phyloP scores from a whole-genome alignment of 1,284 basidiomycete genomes.

The Bondarzewia mesenterica region DNA sequence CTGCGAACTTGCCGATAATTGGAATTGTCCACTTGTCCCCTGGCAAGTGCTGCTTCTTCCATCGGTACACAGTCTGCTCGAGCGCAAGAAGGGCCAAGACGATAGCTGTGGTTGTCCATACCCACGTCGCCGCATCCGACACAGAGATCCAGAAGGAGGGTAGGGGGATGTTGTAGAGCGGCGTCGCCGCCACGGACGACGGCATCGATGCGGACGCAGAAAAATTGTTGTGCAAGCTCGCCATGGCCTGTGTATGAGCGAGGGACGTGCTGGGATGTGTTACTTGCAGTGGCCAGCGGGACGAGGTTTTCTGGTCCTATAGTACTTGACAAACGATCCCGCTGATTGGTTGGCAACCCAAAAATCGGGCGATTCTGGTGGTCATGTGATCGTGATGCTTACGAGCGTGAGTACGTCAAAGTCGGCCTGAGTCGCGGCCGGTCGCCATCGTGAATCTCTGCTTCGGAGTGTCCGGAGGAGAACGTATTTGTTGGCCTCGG shows the following conservation, averaged over 20 bases:
- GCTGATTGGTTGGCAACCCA: not conserved
- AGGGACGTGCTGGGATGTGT: too few species aligned
- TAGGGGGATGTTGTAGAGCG: slow-evolving; percentile 36
- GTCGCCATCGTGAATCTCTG: too few species aligned
- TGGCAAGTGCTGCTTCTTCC: slow-evolving; percentile 82
- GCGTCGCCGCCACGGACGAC: slow-evolving; percentile 31
- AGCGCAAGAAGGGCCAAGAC: slow-evolving; percentile 59
- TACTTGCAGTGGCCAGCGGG: too few species aligned
- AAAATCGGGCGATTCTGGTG: not conserved
- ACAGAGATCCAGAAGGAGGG: slow-evolving; percentile 34
- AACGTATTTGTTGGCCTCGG: not conserved
- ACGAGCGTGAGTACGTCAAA: not conserved
- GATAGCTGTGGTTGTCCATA: slow-evolving; percentile 58
- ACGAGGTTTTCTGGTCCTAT: too few species aligned
- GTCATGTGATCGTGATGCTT: not conserved
- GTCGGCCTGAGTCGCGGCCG: not conserved
- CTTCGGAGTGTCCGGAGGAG: too few species aligned
- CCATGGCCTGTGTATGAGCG: slow-evolving; percentile 5
- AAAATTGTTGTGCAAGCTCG: slow-evolving; percentile 21
- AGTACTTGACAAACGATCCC: not conserved
- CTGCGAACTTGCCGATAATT: slow-evolving; percentile 87
- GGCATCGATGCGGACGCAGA: slow-evolving; percentile 32
- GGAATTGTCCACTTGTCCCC: slow-evolving; percentile 90
- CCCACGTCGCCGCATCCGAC: slow-evolving; percentile 40
- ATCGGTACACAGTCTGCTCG: slow-evolving; percentile 81